Conservation (phyloP, 2,329 filamentous ascomycete genomes). For the Trichoderma sp. region DNA sequence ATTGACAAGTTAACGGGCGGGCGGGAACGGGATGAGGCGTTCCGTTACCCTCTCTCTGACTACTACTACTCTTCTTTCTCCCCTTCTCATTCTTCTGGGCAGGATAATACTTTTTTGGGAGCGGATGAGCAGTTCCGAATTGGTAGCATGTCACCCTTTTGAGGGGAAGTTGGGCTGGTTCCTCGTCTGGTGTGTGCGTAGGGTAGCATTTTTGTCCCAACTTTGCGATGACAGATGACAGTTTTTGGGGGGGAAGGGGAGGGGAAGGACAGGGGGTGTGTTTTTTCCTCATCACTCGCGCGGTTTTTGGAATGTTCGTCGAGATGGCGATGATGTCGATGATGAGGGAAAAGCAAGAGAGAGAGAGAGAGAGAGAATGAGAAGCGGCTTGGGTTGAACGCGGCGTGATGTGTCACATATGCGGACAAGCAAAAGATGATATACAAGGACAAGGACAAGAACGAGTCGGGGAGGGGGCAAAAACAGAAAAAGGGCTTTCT, state of each 20-base stretch:
- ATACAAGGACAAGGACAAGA: constrained; percentile 13
- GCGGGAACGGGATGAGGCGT: constrained; percentile 23
- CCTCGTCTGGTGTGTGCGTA: background rate
- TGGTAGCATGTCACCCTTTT: background rate
- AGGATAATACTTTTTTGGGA: background rate
- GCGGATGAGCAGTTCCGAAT: background rate
- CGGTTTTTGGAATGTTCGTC: background rate
- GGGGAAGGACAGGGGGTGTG: too few relatives aligned
- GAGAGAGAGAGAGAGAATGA: background rate
- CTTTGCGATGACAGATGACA: background rate
- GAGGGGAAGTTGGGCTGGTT: too few relatives aligned
- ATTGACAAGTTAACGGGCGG: constrained; percentile 13
- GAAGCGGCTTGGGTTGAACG: background rate
- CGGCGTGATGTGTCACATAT: constrained; percentile 31
- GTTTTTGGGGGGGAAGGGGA: too few relatives aligned
- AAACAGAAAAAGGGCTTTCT: background rate
- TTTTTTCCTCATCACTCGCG: too few relatives aligned
- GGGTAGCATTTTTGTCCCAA: background rate
- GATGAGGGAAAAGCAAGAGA: background rate
- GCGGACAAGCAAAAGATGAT: background rate
- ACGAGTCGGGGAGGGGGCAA: too few relatives aligned
- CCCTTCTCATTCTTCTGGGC: background rate
- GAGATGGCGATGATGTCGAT: too few relatives aligned
- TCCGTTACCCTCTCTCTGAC: constrained; percentile 4
- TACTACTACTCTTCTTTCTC: background rate